Conservation (phyloP, 345 rosid species). For the Ceriops decandra region DNA sequence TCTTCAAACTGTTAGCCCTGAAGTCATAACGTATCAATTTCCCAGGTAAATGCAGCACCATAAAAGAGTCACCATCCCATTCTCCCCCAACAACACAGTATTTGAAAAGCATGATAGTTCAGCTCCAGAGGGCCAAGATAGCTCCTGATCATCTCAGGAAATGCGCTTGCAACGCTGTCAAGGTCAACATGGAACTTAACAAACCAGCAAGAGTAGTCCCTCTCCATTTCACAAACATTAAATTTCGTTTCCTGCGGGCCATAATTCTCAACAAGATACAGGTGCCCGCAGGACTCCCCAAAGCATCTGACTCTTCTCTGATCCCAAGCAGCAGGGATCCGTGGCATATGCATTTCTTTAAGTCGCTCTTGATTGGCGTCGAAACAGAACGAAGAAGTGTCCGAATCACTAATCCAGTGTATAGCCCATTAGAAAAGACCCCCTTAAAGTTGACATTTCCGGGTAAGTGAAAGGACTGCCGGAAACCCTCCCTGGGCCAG, state of each 20-base stretch:
- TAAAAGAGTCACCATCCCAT: slow-evolving; percentile 22
- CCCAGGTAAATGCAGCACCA: slow-evolving; percentile 31
- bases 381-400: slow-evolving; percentile 18
- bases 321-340: slow-evolving; percentile 10
- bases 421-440: slow-evolving; percentile 30
- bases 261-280: slow-evolving; percentile 30
- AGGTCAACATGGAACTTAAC: slow-evolving; percentile 38
- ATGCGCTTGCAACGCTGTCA: slow-evolving; percentile 16
- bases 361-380: slow-evolving; percentile 27
- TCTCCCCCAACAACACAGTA: slow-evolving; percentile 29
- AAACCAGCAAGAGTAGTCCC: slow-evolving; percentile 34
- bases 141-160: slow-evolving; percentile 33
- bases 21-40: slow-evolving; percentile 29
- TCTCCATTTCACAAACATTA: slow-evolving; percentile 35
- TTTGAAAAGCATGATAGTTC: slow-evolving; percentile 18
- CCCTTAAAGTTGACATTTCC: background rate
- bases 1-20: slow-evolving; percentile 25
- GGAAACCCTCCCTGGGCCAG: slow-evolving; percentile 33
- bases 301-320: slow-evolving; percentile 12
- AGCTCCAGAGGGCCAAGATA: background rate
- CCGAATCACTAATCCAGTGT: slow-evolving; percentile 29
- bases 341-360: slow-evolving; percentile 28
- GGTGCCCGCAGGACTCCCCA: slow-evolving; percentile 23
- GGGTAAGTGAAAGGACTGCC: slow-evolving; percentile 5
- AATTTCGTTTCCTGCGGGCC: slow-evolving; percentile 16